A percentile compares a stretch with the other conserved stretches of the same genome.
Conservation (phyloP, 2,329 filamentous ascomycete genomes). For the Neophaeococcomyces aloes region DNA sequence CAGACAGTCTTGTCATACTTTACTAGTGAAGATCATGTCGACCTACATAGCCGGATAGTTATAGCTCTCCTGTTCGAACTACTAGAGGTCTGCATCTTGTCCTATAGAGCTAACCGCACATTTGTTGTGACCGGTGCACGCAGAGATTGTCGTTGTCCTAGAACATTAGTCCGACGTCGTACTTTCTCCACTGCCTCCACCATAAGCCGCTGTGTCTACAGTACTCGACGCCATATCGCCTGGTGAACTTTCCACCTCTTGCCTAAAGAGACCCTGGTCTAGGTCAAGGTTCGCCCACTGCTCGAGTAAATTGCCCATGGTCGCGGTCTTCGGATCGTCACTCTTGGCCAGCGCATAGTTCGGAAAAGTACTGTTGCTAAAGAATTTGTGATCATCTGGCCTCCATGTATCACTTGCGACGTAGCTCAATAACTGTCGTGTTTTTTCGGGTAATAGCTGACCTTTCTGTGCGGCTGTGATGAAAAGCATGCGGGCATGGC, state of each 20-base stretch:
- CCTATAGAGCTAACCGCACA: no score
- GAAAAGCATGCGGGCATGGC: neutral
- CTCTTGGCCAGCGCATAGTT: conserved; percentile 1
- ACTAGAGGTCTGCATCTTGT: no score
- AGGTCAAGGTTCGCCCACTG: neutral
- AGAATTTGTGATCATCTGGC: neutral
- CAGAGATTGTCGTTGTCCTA: no score
- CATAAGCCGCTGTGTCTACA: no score
- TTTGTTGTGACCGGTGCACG: no score
- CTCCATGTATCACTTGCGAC: neutral
- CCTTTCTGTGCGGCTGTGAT: neutral
- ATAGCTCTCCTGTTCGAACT: no score
- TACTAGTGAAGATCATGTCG: no score
- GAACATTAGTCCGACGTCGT: no score
- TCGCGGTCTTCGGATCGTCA: conserved; percentile 1
- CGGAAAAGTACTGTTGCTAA: neutral
- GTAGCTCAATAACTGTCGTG: neutral
- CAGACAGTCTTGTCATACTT: no score
- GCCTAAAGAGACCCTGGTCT: neutral
- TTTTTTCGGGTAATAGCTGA: neutral
- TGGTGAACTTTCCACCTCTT: neutral
- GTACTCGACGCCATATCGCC: no score
- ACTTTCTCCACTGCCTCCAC: no score
- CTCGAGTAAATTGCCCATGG: conserved; percentile 4
- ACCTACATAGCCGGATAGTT: no score